Evolutionary conservation across 352 stramenopile species (phyloP).

Genomic region (Pseudoperonospora humuli): DNA sequence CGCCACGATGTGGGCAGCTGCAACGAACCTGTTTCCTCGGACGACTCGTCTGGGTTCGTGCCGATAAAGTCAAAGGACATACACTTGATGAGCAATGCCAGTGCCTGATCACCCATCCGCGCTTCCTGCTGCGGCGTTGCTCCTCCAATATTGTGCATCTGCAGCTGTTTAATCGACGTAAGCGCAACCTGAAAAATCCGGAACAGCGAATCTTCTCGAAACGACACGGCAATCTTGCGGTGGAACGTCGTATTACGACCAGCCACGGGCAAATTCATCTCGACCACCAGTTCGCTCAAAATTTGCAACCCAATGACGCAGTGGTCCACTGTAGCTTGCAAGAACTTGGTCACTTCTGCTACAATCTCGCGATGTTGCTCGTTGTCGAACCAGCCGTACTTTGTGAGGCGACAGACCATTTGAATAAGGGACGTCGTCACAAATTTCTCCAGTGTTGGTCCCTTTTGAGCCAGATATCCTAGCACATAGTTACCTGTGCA

Average conservation of each 20-base stretch:
- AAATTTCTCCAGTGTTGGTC: constrained; percentile 91
- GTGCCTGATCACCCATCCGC: constrained; percentile 90
- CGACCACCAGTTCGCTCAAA: constrained; percentile 95
- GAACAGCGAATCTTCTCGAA: constrained; percentile 94
- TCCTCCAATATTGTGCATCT: constrained; percentile 83
- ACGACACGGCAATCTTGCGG: constrained; percentile 96
- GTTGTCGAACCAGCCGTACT: constrained; percentile 99
- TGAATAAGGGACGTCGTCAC: constrained; percentile 94
- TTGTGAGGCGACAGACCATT: constrained; percentile 96
- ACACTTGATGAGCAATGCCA: constrained; percentile 91
- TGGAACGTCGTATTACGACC: constrained; percentile 95
- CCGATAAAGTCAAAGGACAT: constrained; percentile 99
- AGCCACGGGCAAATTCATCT: constrained; percentile 94
- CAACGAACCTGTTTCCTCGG: constrained; percentile 95
- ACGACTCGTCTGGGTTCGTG: constrained; percentile 96
- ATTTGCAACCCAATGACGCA: constrained; percentile 98
- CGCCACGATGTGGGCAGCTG: constrained; percentile 96
- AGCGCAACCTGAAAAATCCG: constrained; percentile 95
- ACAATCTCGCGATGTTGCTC: constrained; percentile 94
- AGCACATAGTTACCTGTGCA: constrained; percentile 94
- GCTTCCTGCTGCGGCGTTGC: constrained; percentile 83
- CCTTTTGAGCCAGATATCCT: constrained; percentile 94
- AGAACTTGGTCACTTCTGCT: constrained; percentile 96
- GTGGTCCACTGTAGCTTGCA: constrained; percentile 95
- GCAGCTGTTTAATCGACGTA: constrained; percentile 93